These are phyloP conservation scores for Populus euphratica DNA, from an alignment of 345 rosid genomes.

Conservation along the genomic window DNA sequence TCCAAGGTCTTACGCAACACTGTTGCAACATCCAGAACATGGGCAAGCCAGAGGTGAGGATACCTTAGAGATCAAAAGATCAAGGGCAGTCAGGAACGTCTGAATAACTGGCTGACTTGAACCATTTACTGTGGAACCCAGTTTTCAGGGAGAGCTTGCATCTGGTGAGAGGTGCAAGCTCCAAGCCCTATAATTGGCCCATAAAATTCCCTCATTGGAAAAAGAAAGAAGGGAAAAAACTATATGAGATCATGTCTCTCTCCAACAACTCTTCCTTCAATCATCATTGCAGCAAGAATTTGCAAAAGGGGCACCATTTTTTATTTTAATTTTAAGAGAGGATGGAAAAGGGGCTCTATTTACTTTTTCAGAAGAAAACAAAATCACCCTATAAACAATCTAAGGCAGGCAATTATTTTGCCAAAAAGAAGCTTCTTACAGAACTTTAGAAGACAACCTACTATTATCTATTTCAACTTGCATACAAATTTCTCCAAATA, in stretches of 20 bases:
- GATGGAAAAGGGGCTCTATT: not conserved
- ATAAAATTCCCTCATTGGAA: not conserved
- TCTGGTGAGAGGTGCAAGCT: not conserved
- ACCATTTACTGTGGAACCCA: no score
- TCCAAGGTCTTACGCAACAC: not conserved
- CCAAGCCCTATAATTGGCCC: not conserved
- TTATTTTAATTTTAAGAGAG: not conserved
- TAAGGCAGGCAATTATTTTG: not conserved
- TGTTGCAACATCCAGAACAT: not conserved
- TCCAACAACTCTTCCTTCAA: not conserved
- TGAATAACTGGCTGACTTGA: no score
- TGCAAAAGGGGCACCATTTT: not conserved
- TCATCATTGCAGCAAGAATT: not conserved
- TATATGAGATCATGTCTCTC: not conserved
- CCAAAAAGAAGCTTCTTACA: constrained; percentile 19
- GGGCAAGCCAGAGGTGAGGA: not conserved
- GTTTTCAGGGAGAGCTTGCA: not conserved
- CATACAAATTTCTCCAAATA: constrained; percentile 23
- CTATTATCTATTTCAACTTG: constrained; percentile 30
- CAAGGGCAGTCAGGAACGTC: not conserved
- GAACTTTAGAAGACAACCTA: constrained; percentile 13
- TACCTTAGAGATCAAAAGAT: not conserved
- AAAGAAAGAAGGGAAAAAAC: not conserved
- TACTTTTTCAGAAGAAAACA: constrained; percentile 21
- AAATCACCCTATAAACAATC: constrained; percentile 16